phyloP scores from a whole-genome alignment of 140 eudicot species.

The Senecio squalidus region DNA sequence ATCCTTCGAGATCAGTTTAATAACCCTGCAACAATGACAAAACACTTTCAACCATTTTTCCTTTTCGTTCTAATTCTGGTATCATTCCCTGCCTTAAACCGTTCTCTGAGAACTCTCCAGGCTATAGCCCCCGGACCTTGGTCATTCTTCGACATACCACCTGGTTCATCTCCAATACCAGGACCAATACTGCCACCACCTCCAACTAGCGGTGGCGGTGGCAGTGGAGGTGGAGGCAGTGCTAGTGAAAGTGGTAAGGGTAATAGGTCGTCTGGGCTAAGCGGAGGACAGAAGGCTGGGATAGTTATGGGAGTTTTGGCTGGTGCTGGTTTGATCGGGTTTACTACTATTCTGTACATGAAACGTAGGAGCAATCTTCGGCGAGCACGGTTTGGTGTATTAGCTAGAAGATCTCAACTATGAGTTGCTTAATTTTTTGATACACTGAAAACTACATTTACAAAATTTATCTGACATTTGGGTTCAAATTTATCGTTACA shows the following conservation, averaged over 20 bases:
- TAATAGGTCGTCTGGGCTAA: slow-evolving; percentile 29
- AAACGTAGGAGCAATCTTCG: slow-evolving; percentile 35
- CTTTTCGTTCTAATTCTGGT: slow-evolving; percentile 24
- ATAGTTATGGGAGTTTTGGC: slow-evolving; percentile 43
- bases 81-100: slow-evolving; percentile 11
- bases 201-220: neutral
- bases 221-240: neutral
- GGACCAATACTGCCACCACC: neutral
- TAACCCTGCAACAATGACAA: slow-evolving; percentile 20
- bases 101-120: slow-evolving; percentile 1
- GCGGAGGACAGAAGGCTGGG: slow-evolving; percentile 47
- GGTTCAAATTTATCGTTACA: slow-evolving; percentile 12
- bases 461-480: neutral
- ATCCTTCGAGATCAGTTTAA: neutral
- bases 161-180: neutral
- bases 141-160: no score
- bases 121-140: neutral
- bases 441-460: neutral
- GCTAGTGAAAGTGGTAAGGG: slow-evolving; percentile 22
- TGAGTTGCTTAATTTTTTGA: slow-evolving; percentile 7
- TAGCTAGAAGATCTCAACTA: slow-evolving; percentile 25
- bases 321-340: slow-evolving; percentile 32
- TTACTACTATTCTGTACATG: slow-evolving; percentile 36
- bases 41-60: slow-evolving; percentile 15
- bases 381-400: slow-evolving; percentile 24